Evolutionary conservation across 306 rosid genomes (phyloP), one percentile per base, ranked within the genome.

Genomic region (Vachellia pachyceras): DNA sequence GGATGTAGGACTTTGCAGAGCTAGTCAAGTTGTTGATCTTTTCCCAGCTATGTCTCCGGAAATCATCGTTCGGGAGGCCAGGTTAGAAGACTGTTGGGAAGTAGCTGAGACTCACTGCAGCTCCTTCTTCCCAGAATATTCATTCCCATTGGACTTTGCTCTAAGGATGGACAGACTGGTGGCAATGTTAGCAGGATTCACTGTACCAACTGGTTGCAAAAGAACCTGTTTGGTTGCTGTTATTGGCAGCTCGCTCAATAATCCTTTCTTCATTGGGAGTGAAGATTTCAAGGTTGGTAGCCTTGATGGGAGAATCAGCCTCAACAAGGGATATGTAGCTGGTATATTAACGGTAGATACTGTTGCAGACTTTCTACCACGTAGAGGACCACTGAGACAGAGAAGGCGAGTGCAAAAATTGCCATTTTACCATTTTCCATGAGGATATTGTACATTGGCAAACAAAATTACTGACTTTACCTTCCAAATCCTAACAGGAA

Each of bases 21-120:
- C 98, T 45, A 96, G 94, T 83, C 98, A 96, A 88, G 85, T 91
- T 82, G 95, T 71, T 66, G 98, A 91, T 82, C 79, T 96, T 77
- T 93, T 90, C 85, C 94, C 96, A 66, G 73, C 93, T 0, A 79
- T 90, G 85, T 89, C 93, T 74, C 98, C 99, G 0, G 92, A 90
- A 75, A 86, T 96, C 54, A 90, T 85, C 12, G 98, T 96, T 13
- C 86, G 99, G 49, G 97, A 96, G 89, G 99, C 99, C 0, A 87
- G 99, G 84, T 69, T 96, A 65, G 97, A 90, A 90, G 99, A 96
- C 84, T 91, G 92, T 80, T 96, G 99, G 99, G 99, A 91, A 89
- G 99, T 96, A 81, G 99, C 98, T 23, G 98, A 96, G 92, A 96
- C 97, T 77, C 99, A 93, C 74, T 96, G 99, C 94, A 93, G 99